These are phyloP conservation scores for Globisporangium paroecandrum DNA, from an alignment of 352 stramenopile species.

Conservation along the genomic window DNA sequence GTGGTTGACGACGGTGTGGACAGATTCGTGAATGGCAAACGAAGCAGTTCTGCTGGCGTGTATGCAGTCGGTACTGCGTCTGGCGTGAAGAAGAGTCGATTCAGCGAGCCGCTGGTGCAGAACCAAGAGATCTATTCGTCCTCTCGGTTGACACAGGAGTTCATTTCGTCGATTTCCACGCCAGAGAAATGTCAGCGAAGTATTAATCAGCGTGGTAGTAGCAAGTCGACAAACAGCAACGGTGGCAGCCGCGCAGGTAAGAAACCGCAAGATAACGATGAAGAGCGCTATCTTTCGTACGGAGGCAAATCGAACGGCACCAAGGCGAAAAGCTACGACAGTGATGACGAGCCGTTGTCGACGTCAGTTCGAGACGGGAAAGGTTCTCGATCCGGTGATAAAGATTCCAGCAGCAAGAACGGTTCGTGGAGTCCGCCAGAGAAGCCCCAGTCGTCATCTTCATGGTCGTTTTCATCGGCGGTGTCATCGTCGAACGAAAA, in stretches of 20 bases:
- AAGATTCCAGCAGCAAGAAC: neutral
- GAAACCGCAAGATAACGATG: neutral
- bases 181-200: neutral
- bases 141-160: conserved; percentile 4
- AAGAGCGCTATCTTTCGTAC: conserved; percentile 44
- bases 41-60: conserved; percentile 7
- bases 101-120: conserved; percentile 19
- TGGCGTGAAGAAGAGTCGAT: conserved; percentile 17
- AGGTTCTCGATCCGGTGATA: conserved; percentile 6
- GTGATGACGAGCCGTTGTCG: conserved; percentile 13
- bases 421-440: neutral
- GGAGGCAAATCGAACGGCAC: conserved; percentile 26
- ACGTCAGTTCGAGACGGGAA: neutral
- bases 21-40: conserved; percentile 7
- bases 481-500: conserved; percentile 9
- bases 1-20: conserved; percentile 24
- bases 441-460: neutral
- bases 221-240: neutral
- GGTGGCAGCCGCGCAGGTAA: neutral
- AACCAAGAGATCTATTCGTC: neutral
- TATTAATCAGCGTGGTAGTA: neutral
- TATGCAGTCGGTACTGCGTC: conserved; percentile 1
- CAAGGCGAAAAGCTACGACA: conserved; percentile 7
- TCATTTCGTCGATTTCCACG: conserved; percentile 11
- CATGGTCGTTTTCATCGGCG: conserved; percentile 10